Base-by-base conservation (phyloP, 2,329 filamentous ascomycete species). In the Torrubiella hemipterigena region DNA sequence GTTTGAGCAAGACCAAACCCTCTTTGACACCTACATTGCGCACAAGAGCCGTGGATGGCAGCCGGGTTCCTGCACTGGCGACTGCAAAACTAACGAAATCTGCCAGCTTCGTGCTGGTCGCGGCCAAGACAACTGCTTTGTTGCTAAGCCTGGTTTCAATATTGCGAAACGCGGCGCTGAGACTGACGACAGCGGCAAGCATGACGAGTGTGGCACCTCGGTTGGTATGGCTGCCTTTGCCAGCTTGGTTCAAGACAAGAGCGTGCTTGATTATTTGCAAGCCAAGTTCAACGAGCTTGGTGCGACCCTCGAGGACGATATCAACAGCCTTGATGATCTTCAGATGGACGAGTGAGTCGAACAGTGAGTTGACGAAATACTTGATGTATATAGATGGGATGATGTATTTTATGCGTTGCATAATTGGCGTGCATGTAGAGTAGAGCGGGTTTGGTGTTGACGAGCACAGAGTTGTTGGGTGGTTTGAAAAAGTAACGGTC, bases 21-120 rank as follows among this genome's bases (percentile, higher is more conserved):
- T 56, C 2, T 73, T 74, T 40, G 50, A 60, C 12, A 51, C 48
- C 4, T 75, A 62, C 44, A 56, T 61, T 29, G 45, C 52, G 1
- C 55, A 67, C 33, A 67, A 66, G 36, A 59, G 54, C 8, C 57
- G 70, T 6, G 65, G 65, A 4, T 65, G 58, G 50, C 49, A 50
- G 5, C 45, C 52, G 4, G 49, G 50, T 4, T 35, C 42, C 14
- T 73, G 69, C 38, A 49, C 45, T 1, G 60, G 48, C 2, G 49
- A 52, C 6, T 71, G 67, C 42, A 53, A 53, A 37, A 46, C 41
- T 3, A 38, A 47, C 3, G 63, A 69, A 44, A 62, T 74, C 7
- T 75, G 70, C 42, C 55, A 61, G 39, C 42, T 74, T 17, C 55
- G 68, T n/a, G 66, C 61, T 2, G 66, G 55, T 7, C 56, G 69